These are phyloP conservation scores for Taiozyma sp. DNA, from an alignment of 1,139 yeast genomes.

Conservation along the genomic window DNA sequence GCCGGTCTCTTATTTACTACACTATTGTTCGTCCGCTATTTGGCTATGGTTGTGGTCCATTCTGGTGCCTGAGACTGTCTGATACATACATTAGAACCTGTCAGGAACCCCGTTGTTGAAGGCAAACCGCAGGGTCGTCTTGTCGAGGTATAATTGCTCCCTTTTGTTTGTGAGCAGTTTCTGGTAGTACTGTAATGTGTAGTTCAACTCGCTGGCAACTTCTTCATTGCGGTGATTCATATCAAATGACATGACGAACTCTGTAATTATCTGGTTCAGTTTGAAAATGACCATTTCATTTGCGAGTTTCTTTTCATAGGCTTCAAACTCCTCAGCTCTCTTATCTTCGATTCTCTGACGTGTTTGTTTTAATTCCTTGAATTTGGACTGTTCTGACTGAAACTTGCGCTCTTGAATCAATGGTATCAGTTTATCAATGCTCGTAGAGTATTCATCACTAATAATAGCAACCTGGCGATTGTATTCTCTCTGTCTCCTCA, in stretches of 20 bases:
- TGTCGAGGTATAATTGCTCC: neutral
- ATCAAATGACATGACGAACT: conserved; percentile 8
- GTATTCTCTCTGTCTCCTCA: conserved; percentile 5
- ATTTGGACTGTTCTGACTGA: conserved; percentile 1
- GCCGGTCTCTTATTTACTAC: neutral
- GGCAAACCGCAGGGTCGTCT: neutral
- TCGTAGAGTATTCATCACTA: conserved; percentile 14
- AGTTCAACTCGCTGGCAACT: neutral
- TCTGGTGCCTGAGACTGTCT: neutral
- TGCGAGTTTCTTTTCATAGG: conserved; percentile 6
- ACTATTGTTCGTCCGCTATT: neutral
- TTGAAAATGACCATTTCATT: conserved; percentile 10
- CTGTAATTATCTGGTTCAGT: conserved; percentile 10
- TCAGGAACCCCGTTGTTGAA: neutral
- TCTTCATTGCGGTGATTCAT: conserved; percentile 3
- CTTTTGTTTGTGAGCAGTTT: neutral
- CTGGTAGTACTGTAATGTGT: neutral
- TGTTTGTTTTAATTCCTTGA: conserved; percentile 3
- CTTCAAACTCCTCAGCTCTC: conserved; percentile 10
- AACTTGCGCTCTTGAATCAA: conserved; percentile 7
- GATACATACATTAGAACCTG: neutral
- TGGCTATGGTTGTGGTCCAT: neutral
- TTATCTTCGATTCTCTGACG: conserved; percentile 2
- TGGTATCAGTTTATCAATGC: conserved; percentile 9
- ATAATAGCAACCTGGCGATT: conserved; percentile 8